A percentile compares a stretch with the other conserved stretches of the same genome.
Evolutionary conservation across 305 asterid species (phyloP).

Genomic region (Solanum chacoense): DNA sequence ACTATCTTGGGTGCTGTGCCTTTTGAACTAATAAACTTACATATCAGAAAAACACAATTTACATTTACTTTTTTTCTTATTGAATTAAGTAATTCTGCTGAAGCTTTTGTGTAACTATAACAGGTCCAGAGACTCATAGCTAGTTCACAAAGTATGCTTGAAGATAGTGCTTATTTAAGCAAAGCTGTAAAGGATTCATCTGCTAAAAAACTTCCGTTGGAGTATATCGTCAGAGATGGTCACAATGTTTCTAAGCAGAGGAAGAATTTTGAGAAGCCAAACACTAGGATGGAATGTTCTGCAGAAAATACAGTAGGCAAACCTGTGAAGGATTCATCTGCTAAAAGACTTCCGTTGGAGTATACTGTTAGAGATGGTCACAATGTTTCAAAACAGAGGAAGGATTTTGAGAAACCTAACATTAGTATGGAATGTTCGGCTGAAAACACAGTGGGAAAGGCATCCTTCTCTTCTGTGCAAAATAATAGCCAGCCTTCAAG

Average conservation of each 20-base stretch:
- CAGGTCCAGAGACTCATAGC: slow-evolving; percentile 27
- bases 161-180: slow-evolving; percentile 28
- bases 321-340: slow-evolving; percentile 26
- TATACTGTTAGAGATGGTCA: slow-evolving; percentile 22
- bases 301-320: slow-evolving; percentile 51
- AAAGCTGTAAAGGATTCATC: slow-evolving; percentile 31
- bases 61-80: background rate
- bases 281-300: slow-evolving; percentile 40
- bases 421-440: slow-evolving; percentile 49
- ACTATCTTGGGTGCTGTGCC: background rate
- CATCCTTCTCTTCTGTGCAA: slow-evolving; percentile 32
- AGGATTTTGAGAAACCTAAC: slow-evolving; percentile 22
- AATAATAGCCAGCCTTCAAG: slow-evolving; percentile 23
- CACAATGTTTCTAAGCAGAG: slow-evolving; percentile 23
- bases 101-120: background rate
- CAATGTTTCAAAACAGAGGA: slow-evolving; percentile 23
- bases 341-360: slow-evolving; percentile 34
- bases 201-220: slow-evolving; percentile 34
- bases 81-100: background rate
- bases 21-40: background rate
- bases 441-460: slow-evolving; percentile 41
- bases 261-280: slow-evolving; percentile 23
- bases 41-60: background rate
- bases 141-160: slow-evolving; percentile 48
- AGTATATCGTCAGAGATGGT: slow-evolving; percentile 19